phyloP scores from a whole-genome alignment of 345 rosid genomes.

The Boechera stricta region DNA sequence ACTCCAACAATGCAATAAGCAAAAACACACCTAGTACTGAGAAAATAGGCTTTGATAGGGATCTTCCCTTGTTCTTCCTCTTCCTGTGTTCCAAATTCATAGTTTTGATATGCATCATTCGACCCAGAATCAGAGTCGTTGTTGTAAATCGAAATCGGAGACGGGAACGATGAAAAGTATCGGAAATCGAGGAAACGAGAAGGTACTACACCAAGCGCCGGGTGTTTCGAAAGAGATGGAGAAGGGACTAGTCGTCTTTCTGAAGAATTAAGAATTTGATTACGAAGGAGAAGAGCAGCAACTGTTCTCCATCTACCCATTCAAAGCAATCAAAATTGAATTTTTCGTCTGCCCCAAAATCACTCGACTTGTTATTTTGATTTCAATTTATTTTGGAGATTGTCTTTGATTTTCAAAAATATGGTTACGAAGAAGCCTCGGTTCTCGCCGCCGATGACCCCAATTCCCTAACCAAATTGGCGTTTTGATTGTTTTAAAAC shows the following conservation, averaged over 20 bases:
- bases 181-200: conserved; percentile 40
- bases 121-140: conserved; percentile 61
- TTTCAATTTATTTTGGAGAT: not conserved
- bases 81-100: conserved; percentile 50
- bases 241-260: conserved; percentile 27
- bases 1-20: not conserved
- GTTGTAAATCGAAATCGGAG: conserved; percentile 55
- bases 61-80: conserved; percentile 70
- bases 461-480: not conserved
- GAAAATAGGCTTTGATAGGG: conserved; percentile 82
- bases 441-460: conserved; percentile 15
- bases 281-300: conserved; percentile 52
- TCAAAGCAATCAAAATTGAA: conserved; percentile 38
- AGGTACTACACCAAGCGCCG: not conserved
- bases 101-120: conserved; percentile 46
- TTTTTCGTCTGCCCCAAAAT: not conserved
- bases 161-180: conserved; percentile 65
- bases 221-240: conserved; percentile 24
- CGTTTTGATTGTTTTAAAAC: not conserved
- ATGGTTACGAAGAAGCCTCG: not conserved
- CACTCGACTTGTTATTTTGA: not conserved
- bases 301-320: conserved; percentile 76
- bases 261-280: conserved; percentile 38
- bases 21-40: conserved; percentile 70
- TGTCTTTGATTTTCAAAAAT: not conserved